Percentiles rank a stretch among this genome's conserved stretches.
Conservation (phyloP, 2,329 filamentous ascomycete genomes). For the Fusarium drepaniforme region DNA sequence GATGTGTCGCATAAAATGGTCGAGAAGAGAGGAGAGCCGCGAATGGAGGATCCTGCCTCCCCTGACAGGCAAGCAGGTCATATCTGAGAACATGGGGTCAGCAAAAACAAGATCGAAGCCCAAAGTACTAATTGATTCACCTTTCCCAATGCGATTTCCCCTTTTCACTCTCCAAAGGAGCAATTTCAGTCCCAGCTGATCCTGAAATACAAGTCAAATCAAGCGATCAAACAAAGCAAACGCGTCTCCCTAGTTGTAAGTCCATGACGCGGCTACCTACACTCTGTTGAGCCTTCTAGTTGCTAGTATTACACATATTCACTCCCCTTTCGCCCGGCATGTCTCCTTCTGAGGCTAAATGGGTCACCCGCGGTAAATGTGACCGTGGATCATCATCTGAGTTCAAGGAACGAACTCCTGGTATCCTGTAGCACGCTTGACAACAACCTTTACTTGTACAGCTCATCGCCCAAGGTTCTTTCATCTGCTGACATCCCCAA, state of each 20-base stretch:
- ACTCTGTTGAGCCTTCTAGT: not conserved
- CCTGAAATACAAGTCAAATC: not conserved
- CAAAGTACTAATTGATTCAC: not conserved
- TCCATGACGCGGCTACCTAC: not conserved
- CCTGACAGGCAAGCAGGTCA: not conserved
- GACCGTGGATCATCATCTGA: not conserved
- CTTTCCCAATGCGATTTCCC: not conserved
- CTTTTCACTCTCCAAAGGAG: not conserved
- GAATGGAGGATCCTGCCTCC: not conserved
- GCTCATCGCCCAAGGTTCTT: not conserved
- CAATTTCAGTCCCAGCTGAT: too few species aligned
- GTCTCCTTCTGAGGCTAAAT: not conserved
- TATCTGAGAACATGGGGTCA: not conserved
- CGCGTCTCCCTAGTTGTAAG: not conserved
- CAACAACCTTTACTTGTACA: not conserved
- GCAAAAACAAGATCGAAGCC: not conserved
- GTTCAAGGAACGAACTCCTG: not conserved
- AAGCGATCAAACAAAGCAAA: not conserved
- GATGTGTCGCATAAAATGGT: not conserved
- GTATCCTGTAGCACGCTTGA: not conserved
- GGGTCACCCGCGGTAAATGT: not conserved
- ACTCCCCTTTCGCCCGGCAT: accelerated
- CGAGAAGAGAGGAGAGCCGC: not conserved
- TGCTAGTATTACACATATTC: not conserved
- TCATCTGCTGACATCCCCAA: not conserved